Conservation (phyloP, 768 basidiomycete species). For the Pisolithus microcarpus region DNA sequence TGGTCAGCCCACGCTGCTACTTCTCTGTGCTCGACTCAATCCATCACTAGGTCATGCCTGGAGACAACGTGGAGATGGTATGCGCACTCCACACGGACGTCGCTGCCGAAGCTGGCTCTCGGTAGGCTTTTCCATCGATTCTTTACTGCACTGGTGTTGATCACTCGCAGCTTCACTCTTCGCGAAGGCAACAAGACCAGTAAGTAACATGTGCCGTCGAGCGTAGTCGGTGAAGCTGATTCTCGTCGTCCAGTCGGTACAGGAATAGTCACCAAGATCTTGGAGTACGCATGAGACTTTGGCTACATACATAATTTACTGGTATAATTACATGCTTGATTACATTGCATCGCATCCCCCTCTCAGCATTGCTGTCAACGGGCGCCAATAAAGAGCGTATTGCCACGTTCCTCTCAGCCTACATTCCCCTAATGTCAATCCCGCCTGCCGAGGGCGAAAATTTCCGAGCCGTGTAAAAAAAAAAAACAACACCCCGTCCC, state of each 20-base stretch:
- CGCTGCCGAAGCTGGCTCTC: conserved; percentile 81
- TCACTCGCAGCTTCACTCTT: conserved; percentile 61
- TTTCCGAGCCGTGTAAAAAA: conserved; percentile 1
- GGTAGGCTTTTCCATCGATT: conserved; percentile 32
- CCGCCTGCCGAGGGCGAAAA: conserved; percentile 1
- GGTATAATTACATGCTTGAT: conserved; percentile 13
- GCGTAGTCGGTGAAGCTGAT: conserved; percentile 8
- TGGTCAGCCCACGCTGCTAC: conserved; percentile 42
- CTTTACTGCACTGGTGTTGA: conserved; percentile 3
- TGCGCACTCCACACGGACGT: conserved; percentile 79
- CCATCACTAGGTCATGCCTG: conserved; percentile 76
- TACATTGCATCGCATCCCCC: conserved; percentile 13
- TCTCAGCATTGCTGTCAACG: conserved; percentile 13
- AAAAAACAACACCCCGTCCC: not conserved
- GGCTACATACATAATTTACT: conserved; percentile 11
- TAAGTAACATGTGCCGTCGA: conserved; percentile 31
- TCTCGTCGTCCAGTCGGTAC: conserved; percentile 63
- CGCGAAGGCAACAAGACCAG: conserved; percentile 93
- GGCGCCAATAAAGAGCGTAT: not conserved
- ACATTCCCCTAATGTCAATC: conserved; percentile 3
- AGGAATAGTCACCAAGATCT: conserved; percentile 85
- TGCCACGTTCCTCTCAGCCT: not conserved
- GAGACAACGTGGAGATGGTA: conserved; percentile 93
- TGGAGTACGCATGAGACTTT: conserved; percentile 34
- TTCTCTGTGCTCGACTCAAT: not conserved